Conservation (phyloP, 768 basidiomycete species). For the Lactarius evosmus region DNA sequence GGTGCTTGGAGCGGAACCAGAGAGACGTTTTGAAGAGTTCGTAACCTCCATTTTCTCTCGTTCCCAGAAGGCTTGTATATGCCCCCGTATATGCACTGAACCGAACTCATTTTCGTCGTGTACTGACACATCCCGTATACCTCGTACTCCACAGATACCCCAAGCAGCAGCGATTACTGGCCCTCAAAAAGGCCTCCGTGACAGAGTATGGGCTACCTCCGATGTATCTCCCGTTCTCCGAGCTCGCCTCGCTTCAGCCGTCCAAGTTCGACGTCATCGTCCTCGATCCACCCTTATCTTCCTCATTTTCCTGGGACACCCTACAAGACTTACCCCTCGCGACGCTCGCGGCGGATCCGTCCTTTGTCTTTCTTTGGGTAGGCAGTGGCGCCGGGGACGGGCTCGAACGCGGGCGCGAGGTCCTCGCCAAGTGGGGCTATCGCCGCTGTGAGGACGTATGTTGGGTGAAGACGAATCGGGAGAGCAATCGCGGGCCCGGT, state of each 20-base stretch:
- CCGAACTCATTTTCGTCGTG: too few relatives aligned
- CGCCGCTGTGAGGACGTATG: constrained; percentile 96
- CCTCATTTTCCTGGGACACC: constrained; percentile 81
- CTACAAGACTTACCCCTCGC: constrained; percentile 81
- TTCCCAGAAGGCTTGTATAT: too few relatives aligned
- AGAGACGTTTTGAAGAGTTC: constrained; percentile 91
- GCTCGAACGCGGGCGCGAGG: constrained; percentile 85
- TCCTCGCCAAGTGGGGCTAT: constrained; percentile 93
- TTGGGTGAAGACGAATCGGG: constrained; percentile 91
- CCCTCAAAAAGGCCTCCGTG: constrained; percentile 79
- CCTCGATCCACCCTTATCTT: constrained; percentile 86
- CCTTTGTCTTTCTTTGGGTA: constrained; percentile 95
- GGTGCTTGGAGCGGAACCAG: constrained; percentile 86
- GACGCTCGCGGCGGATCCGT: constrained; percentile 81
- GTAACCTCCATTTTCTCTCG: constrained; percentile 37
- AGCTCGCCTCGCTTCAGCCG: constrained; percentile 53
- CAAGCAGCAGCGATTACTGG: constrained; percentile 81
- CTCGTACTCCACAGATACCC: constrained; percentile 67
- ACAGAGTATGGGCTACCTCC: constrained; percentile 67
- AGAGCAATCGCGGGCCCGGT: constrained; percentile 68
- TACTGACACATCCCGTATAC: constrained; percentile 6
- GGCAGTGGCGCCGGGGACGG: constrained; percentile 89
- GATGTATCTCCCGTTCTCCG: constrained; percentile 61
- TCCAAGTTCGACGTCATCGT: constrained; percentile 89
- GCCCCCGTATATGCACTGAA: background rate